phyloP scores from a whole-genome alignment of 257 asterid genomes.

The Avicennia marina region DNA sequence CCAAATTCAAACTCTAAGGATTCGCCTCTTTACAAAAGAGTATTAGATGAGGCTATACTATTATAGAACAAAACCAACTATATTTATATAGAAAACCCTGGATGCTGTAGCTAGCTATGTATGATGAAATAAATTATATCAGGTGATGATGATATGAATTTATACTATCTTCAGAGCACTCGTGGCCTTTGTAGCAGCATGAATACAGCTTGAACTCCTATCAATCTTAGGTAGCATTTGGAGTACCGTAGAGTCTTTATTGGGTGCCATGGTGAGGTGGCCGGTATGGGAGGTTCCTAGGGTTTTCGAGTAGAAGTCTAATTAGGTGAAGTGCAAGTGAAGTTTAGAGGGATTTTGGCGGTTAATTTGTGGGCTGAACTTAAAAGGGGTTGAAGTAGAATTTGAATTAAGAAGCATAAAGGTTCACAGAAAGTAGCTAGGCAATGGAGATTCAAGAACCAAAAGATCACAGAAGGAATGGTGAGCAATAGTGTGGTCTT shows the following conservation, averaged over 20 bases:
- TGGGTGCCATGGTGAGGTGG: conserved; percentile 33
- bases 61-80: conserved; percentile 8
- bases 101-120: neutral
- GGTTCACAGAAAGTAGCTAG: neutral
- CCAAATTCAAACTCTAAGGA: neutral
- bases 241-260: conserved; percentile 23
- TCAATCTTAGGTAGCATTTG: conserved; percentile 29
- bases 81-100: neutral
- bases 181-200: conserved; percentile 49
- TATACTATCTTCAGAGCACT: neutral
- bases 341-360: neutral
- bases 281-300: no score
- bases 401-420: conserved; percentile 20
- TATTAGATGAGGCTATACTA: no score
- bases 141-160: neutral
- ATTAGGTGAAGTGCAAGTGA: neutral
- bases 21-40: no score
- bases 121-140: no score
- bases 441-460: conserved; percentile 3
- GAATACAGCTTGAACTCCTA: conserved; percentile 76
- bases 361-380: no score
- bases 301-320: conserved; percentile 1
- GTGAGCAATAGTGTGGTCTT: no score
- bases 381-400: conserved; percentile 21
- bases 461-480: no score